These are phyloP conservation scores for Oryza australiensis DNA, from an alignment of 176 grass and related monocot species.

Conservation along the genomic window DNA sequence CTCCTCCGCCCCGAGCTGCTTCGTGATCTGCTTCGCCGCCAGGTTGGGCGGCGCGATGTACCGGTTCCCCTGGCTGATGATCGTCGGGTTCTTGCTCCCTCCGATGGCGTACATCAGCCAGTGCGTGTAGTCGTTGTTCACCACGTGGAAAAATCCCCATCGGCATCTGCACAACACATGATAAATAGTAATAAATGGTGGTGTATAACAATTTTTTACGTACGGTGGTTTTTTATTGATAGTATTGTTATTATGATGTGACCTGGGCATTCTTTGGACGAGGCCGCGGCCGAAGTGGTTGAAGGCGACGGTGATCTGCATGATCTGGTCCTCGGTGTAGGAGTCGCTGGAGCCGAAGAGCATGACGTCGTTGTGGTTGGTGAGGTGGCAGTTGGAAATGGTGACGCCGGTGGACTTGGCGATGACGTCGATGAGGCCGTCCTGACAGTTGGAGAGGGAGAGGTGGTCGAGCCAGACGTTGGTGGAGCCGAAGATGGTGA, in stretches of 20 bases:
- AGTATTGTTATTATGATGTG: no score
- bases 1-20: conserved; percentile 49
- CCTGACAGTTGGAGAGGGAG: conserved; percentile 76
- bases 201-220: not conserved
- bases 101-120: conserved; percentile 92
- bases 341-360: conserved; percentile 68
- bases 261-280: conserved; percentile 88
- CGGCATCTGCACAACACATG: conserved; percentile 47
- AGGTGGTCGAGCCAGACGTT: conserved; percentile 91
- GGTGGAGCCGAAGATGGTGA: conserved; percentile 61
- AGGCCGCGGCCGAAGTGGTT: conserved; percentile 84
- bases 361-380: conserved; percentile 88
- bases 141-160: conserved; percentile 91
- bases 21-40: conserved; percentile 68
- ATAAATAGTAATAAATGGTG: no score
- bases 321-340: conserved; percentile 46
- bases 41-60: conserved; percentile 74
- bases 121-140: conserved; percentile 96
- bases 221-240: no score
- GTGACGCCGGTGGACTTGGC: conserved; percentile 70
- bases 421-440: conserved; percentile 77
- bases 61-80: conserved; percentile 87
- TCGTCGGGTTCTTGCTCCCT: conserved; percentile 78
- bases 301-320: conserved; percentile 90
- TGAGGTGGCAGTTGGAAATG: conserved; percentile 85